phyloP scores from a whole-genome alignment of 305 asterid genomes.

The Salvia sclarea region DNA sequence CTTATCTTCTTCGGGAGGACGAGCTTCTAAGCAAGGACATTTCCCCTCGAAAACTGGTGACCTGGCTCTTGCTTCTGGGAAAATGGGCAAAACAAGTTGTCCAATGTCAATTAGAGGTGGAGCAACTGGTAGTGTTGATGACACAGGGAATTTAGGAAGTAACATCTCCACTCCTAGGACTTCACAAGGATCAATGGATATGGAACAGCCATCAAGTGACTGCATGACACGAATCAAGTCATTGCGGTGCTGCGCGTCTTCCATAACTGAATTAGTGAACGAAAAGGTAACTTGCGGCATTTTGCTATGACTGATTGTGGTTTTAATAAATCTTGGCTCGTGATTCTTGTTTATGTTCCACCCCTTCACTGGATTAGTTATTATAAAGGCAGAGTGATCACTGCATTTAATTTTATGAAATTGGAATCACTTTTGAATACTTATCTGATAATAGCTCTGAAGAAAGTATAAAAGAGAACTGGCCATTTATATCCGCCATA shows the following conservation, averaged over 20 bases:
- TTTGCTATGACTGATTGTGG: background rate
- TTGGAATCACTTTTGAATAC: background rate
- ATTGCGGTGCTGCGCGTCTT: slow-evolving; percentile 64
- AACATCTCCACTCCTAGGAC: slow-evolving; percentile 55
- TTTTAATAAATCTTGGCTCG: background rate
- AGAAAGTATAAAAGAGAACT: background rate
- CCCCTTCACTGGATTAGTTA: background rate
- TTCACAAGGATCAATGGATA: slow-evolving; percentile 60
- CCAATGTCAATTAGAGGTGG: slow-evolving; percentile 51
- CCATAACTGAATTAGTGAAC: slow-evolving; percentile 68
- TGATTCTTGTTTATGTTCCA: slow-evolving; percentile 16
- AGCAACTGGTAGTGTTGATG: slow-evolving; percentile 45
- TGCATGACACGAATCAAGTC: slow-evolving; percentile 72
- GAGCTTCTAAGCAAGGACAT: slow-evolving; percentile 51
- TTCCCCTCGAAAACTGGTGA: slow-evolving; percentile 52
- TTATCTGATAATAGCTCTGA: background rate
- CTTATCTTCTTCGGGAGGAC: slow-evolving; percentile 58
- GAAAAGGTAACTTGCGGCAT: slow-evolving; percentile 60
- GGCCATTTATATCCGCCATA: background rate
- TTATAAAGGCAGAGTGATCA: background rate
- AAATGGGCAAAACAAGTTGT: slow-evolving; percentile 41
- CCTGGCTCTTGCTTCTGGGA: slow-evolving; percentile 45
- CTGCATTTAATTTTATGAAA: background rate
- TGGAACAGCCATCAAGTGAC: slow-evolving; percentile 69
- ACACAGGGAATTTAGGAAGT: slow-evolving; percentile 51